Evolutionary conservation across 768 basidiomycete genomes (phyloP), one percentile per base, ranked within the genome.

Genomic region (Pleurotus pulmonarius): DNA sequence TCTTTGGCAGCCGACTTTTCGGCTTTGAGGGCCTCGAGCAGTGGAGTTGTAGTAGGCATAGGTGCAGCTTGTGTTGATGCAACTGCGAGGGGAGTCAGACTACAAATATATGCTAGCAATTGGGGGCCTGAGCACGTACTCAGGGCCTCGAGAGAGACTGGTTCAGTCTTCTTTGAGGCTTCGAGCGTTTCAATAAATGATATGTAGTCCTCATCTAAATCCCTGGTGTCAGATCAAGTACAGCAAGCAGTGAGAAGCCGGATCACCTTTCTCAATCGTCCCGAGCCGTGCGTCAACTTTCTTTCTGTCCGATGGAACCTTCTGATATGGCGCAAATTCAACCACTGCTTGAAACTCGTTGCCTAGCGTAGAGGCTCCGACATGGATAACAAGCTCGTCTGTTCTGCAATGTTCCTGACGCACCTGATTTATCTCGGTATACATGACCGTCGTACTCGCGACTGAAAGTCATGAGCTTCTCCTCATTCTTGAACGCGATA

Each of bases 291-390:
- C 81, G 64, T 99, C 96, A 0, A 69, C 67, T 71, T 96, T 98
- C 72, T 73, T 76, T 69, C 85, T 86, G 70, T 88, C 85, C 0
- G 80, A 65, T 0, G 94, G 92, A 9, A 88, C 71, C 66, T 94
- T 97, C 69, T 94, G 94, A 60, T 88, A 92, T 4, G 94, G 93
- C 0, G 97, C 90, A 65, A 90, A 98, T 70, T 99, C 96, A 5
- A 99, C 94, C 3, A 97, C 77, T 1, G 92, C 94, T 48, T 87
- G 79, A 2, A 85, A 91, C 67, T 96, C 92, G 63, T 87, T 88
- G 13, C 96, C 96, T 96, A 25, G 12, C 29, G 29, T 29, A 29
- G 8, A 29, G 8, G 9, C 16, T 8, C 37, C 39, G 18, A 13
- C 39, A 41, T 54, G 48, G n/a, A 26, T 18, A 45, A 49, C 18